Conservation (phyloP, 345 rosid genomes). For the Noccaea bulbosa region DNA sequence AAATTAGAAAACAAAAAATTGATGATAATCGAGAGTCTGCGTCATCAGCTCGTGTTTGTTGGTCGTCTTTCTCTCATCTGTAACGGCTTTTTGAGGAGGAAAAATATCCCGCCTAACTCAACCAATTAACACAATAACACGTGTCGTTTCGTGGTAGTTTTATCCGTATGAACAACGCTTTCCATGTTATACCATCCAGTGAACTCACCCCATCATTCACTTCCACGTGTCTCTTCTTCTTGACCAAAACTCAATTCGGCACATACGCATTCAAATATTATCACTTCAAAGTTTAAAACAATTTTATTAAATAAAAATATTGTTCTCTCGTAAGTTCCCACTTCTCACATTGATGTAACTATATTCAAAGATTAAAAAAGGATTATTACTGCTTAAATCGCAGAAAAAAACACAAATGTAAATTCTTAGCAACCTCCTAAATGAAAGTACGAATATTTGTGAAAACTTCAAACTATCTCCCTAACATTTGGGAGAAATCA, state of each 20-base stretch:
- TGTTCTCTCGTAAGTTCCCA: too few species aligned
- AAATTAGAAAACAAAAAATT: neutral
- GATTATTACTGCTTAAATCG: neutral
- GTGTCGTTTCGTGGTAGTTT: constrained; percentile 22
- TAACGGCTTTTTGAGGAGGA: constrained; percentile 29
- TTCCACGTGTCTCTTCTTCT: constrained; percentile 29
- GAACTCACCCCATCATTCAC: constrained; percentile 23
- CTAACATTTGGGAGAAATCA: constrained; percentile 28
- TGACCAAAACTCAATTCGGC: constrained; percentile 12
- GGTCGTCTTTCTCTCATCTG: constrained; percentile 20
- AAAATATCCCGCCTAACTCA: constrained; percentile 42
- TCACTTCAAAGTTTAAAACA: too few species aligned
- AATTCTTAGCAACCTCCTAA: neutral
- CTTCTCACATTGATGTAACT: too few species aligned
- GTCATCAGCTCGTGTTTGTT: constrained; percentile 24
- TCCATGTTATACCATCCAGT: constrained; percentile 29
- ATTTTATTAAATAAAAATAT: too few species aligned
- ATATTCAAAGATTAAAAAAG: too few species aligned
- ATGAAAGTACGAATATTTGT: neutral
- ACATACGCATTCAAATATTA: constrained; percentile 24
- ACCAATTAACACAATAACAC: constrained; percentile 17
- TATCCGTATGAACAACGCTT: constrained; percentile 31
- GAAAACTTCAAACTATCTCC: neutral
- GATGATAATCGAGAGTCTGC: neutral
- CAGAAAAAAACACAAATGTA: neutral